These are phyloP conservation scores for Colletotrichum truncatum DNA, from an alignment of 2,329 filamentous ascomycete genomes.

Conservation along the genomic window DNA sequence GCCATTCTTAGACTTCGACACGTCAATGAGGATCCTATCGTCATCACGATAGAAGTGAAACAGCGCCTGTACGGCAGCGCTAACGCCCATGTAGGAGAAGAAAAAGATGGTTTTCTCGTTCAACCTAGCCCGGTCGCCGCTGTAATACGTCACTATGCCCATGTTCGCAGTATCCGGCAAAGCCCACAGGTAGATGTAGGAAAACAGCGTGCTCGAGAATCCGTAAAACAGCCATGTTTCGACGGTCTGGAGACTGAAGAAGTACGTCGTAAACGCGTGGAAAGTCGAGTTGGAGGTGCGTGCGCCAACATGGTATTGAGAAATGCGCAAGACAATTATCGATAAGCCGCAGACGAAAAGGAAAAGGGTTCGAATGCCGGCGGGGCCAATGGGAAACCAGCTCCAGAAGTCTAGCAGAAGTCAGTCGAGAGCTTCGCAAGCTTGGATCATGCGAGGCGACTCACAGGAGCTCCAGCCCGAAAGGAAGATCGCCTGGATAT, in stretches of 20 bases:
- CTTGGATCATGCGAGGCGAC: slow-evolving; percentile 41
- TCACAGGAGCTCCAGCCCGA: slow-evolving; percentile 75
- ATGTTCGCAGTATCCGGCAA: slow-evolving; percentile 68
- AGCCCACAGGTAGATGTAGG: slow-evolving; percentile 82
- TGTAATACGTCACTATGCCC: slow-evolving; percentile 77
- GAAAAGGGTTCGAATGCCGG: slow-evolving; percentile 77
- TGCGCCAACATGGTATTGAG: slow-evolving; percentile 79
- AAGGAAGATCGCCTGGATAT: slow-evolving; percentile 75
- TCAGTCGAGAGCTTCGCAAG: slow-evolving; percentile 14
- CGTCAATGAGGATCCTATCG: slow-evolving; percentile 69
- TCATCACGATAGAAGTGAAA: slow-evolving; percentile 78
- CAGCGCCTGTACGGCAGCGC: slow-evolving; percentile 75
- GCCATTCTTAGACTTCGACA: slow-evolving; percentile 38
- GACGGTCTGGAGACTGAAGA: slow-evolving; percentile 67
- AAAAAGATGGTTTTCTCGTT: slow-evolving; percentile 91
- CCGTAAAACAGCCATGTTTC: slow-evolving; percentile 81
- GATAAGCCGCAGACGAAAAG: slow-evolving; percentile 81
- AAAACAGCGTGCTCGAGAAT: slow-evolving; percentile 81
- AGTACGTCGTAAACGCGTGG: slow-evolving; percentile 68
- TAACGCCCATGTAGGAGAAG: slow-evolving; percentile 72
- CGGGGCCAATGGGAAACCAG: slow-evolving; percentile 83
- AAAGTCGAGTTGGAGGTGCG: slow-evolving; percentile 76
- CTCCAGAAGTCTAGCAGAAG: slow-evolving; percentile 75
- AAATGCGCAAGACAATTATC: slow-evolving; percentile 86
- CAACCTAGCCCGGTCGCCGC: slow-evolving; percentile 76